These are phyloP conservation scores for Pleurotus platypus DNA, from an alignment of 768 basidiomycete genomes.

Conservation along the genomic window DNA sequence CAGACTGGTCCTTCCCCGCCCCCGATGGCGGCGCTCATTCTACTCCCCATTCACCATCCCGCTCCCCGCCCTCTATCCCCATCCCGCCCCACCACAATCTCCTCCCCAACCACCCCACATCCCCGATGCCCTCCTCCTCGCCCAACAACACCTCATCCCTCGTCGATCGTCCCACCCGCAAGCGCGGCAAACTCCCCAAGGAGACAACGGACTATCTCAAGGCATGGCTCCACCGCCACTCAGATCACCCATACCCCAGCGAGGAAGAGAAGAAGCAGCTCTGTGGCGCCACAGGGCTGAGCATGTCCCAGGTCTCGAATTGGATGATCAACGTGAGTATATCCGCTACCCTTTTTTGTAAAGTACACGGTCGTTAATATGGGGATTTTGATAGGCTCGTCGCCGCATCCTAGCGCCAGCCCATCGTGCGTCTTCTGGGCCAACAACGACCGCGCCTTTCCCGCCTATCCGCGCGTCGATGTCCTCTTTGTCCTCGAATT, in stretches of 20 bases:
- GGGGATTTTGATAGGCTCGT: slow-evolving; percentile 50
- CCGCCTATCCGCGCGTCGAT: slow-evolving; percentile 29
- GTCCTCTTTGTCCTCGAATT: no score
- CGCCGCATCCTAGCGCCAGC: slow-evolving; percentile 82
- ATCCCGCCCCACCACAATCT: slow-evolving; percentile 31
- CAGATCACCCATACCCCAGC: slow-evolving; percentile 85
- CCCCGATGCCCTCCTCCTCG: slow-evolving; percentile 54
- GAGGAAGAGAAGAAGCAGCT: slow-evolving; percentile 91
- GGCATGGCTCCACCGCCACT: slow-evolving; percentile 84
- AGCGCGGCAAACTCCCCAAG: slow-evolving; percentile 86
- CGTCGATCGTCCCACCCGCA: slow-evolving; percentile 74
- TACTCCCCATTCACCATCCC: slow-evolving; percentile 28
- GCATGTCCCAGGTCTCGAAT: slow-evolving; percentile 88
- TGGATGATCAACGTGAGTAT: slow-evolving; percentile 84
- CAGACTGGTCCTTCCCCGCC: slow-evolving; percentile 69
- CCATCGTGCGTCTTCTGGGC: slow-evolving; percentile 69
- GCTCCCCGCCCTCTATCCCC: slow-evolving; percentile 42
- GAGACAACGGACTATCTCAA: slow-evolving; percentile 89
- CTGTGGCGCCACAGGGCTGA: slow-evolving; percentile 80
- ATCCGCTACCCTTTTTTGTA: no score
- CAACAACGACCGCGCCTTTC: slow-evolving; percentile 77
- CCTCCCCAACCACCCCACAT: slow-evolving; percentile 12
- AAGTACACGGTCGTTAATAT: no score
- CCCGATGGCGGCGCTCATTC: slow-evolving; percentile 51
- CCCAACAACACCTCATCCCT: slow-evolving; percentile 51